Evolutionary conservation across 2,329 filamentous ascomycete species (phyloP).

Genomic region (Teratosphaeria pseudoeucalypti): DNA sequence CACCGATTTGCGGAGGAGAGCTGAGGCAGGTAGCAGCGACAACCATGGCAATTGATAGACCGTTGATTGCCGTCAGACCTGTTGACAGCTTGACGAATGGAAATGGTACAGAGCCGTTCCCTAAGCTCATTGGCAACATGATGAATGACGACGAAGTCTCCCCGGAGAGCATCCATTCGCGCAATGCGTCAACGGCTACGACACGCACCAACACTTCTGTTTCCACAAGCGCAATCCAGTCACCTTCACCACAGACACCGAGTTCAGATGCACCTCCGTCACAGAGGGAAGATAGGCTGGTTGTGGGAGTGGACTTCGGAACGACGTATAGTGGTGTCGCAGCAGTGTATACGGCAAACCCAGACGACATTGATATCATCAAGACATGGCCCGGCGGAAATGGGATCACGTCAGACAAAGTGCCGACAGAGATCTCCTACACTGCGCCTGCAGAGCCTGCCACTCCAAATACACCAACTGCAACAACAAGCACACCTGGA

Average conservation of each 20-base stretch:
- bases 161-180: neutral
- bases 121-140: neutral
- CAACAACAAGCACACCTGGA: neutral
- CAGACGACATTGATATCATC: slow-evolving; percentile 73
- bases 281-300: slow-evolving; percentile 46
- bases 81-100: neutral
- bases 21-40: neutral
- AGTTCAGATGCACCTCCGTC: slow-evolving; percentile 1
- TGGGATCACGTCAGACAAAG: slow-evolving; percentile 80
- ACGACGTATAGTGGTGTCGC: slow-evolving; percentile 72
- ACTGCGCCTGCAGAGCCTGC: neutral
- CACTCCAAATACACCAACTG: neutral
- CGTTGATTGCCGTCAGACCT: neutral
- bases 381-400: slow-evolving; percentile 76
- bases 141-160: neutral
- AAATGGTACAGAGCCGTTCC: neutral
- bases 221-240: neutral
- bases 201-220: neutral
- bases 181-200: neutral
- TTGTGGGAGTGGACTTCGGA: slow-evolving; percentile 73
- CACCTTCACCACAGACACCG: neutral
- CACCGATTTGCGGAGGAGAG: neutral
- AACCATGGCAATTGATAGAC: neutral
- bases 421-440: slow-evolving; percentile 65
- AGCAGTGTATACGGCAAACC: slow-evolving; percentile 37